Evolutionary conservation across 345 rosid genomes (phyloP), one percentile per base, ranked within the genome.

Genomic region (Adansonia digitata): DNA sequence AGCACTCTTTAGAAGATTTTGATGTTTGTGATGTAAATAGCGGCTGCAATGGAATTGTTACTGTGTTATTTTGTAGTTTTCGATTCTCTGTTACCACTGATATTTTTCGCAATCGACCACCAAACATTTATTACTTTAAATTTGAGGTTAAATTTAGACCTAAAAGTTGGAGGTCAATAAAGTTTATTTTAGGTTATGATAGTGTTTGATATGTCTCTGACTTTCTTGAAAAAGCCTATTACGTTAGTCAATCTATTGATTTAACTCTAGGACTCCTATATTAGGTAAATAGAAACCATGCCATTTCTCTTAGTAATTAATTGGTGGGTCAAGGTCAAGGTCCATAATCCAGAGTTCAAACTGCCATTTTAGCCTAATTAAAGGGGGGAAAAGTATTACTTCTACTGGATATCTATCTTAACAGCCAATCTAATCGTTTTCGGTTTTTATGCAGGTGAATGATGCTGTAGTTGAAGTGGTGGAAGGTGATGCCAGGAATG

Each of bases 401-500:
- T 55, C 31, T 22, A 53, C 14, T 48, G 14, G 8, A 4, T 4
- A 15, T 9, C 31, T 64, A 18, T 45, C 11, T 5, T 49, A 24
- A 37, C 66, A 72, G 26, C 59, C 10, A 61, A 61, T n/a, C 31
- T 74, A 1, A 15, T 3, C 0, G 13, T 72, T 18, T 60, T 12
- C 17, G 40, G 5, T 63, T 61, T 22, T 10, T 73, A 29, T 80
- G 69, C 80, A 95, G 99, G 93, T 92, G 71, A 79, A 48, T 74
- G 92, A 88, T 52, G 84, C 76, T 1, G 74, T 64, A 11, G 55
- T 82, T 34, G 92, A 93, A 75, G 90, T 85, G 65, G 81, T 75
- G 8, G 99, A 96, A 79, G 99, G 99, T 6, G 99, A 96, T 89
- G 91, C 92, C 4, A 86, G 99, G 80, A 90, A 91, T 77, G 88